Evolutionary conservation across 306 rosid species (phyloP).

Genomic region (Casuarina cunninghamiana): DNA sequence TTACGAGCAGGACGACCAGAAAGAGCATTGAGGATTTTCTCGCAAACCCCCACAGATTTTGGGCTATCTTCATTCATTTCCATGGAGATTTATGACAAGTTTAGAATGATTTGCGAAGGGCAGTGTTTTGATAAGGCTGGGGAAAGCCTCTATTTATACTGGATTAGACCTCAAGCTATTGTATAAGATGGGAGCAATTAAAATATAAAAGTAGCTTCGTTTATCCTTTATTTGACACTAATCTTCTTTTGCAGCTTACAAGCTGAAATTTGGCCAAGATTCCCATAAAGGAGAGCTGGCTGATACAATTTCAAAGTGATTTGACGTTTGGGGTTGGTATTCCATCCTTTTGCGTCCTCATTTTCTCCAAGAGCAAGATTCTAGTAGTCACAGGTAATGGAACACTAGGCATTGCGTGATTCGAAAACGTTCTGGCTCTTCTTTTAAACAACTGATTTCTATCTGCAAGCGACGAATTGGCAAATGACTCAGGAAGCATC

Average conservation of each 20-base stretch:
- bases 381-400: not conserved
- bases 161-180: too few relatives aligned
- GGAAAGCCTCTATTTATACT: slow-evolving; percentile 24
- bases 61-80: slow-evolving; percentile 23
- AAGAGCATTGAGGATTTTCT: slow-evolving; percentile 47
- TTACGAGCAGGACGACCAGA: slow-evolving; percentile 24
- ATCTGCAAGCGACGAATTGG: not conserved
- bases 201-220: too few relatives aligned
- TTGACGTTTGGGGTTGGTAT: slow-evolving; percentile 49
- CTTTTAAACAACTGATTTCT: not conserved
- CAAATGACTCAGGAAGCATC: not conserved
- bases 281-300: slow-evolving; percentile 27
- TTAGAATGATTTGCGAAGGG: not conserved
- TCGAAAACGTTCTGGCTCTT: slow-evolving; percentile 6
- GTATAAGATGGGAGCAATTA: too few relatives aligned
- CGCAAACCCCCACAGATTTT: slow-evolving; percentile 39
- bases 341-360: slow-evolving; percentile 29
- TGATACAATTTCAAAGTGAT: slow-evolving; percentile 19
- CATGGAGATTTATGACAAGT: slow-evolving; percentile 29
- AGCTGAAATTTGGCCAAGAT: slow-evolving; percentile 22
- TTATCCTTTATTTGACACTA: not conserved
- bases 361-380: slow-evolving; percentile 24
- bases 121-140: not conserved
- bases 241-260: slow-evolving; percentile 6
- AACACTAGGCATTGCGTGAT: not conserved